Percentiles rank a stretch among this genome's conserved stretches.
Evolutionary conservation across 768 basidiomycete genomes (phyloP).

Genomic region (Trametes cinnabarina): DNA sequence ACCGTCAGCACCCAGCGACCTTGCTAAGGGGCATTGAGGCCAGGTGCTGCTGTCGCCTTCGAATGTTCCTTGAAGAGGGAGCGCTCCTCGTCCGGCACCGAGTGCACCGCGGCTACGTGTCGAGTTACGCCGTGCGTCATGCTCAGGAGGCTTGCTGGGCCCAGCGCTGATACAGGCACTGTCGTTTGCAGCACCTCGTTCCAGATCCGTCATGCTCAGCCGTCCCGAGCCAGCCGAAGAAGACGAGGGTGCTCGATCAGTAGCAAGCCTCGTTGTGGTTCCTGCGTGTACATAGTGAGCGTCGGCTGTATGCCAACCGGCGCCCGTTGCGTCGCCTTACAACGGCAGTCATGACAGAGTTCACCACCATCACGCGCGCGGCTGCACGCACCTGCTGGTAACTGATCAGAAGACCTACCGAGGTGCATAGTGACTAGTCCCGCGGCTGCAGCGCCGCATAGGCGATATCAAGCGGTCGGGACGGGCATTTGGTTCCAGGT

Average conservation of each 20-base stretch:
- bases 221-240: not conserved
- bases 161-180: too few species aligned
- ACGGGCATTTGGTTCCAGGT: not conserved
- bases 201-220: not conserved
- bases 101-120: too few species aligned
- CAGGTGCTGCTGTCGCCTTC: too few species aligned
- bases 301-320: not conserved
- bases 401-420: conserved; percentile 10
- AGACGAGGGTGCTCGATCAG: not conserved
- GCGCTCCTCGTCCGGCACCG: too few species aligned
- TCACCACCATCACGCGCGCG: conserved; percentile 6
- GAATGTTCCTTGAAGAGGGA: too few species aligned
- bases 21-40: too few species aligned
- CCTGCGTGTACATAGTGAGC: not conserved
- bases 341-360: not conserved
- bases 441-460: not conserved
- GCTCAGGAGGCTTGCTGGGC: too few species aligned
- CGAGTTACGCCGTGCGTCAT: too few species aligned
- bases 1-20: too few species aligned
- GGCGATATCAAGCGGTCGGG: not conserved
- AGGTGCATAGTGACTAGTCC: not conserved
- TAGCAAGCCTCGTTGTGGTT: not conserved
- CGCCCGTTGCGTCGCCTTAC: not conserved
- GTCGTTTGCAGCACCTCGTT: not conserved
- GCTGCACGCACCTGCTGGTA: not conserved